Conservation (phyloP, 805 yeast species). For the Nakazawaea ambrosiae region DNA sequence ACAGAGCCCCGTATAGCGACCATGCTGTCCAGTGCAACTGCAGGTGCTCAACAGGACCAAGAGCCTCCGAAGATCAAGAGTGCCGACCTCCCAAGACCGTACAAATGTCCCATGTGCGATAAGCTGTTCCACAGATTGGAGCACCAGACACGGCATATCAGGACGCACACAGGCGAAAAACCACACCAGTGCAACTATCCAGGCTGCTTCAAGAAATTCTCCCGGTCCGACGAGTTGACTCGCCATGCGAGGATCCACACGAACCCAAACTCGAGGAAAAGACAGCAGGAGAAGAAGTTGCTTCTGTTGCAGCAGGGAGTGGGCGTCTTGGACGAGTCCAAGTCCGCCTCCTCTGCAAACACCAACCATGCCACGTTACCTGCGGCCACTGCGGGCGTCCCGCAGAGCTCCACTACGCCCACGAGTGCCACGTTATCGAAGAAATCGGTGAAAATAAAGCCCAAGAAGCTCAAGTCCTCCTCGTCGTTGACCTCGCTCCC, state of each 20-base stretch:
- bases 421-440: background rate
- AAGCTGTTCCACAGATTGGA: constrained; percentile 85
- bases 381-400: constrained; percentile 13
- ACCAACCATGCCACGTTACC: constrained; percentile 7
- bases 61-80: constrained; percentile 5
- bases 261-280: constrained; percentile 42
- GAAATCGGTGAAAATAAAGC: constrained; percentile 2
- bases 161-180: constrained; percentile 92
- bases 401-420: background rate
- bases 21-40: too few relatives aligned
- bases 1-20: too few relatives aligned
- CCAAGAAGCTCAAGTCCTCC: constrained; percentile 2
- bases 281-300: constrained; percentile 13
- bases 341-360: background rate
- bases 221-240: constrained; percentile 79
- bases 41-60: too few relatives aligned
- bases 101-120: constrained; percentile 76
- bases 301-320: constrained; percentile 10
- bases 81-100: constrained; percentile 47
- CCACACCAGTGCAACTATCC: constrained; percentile 83
- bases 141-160: constrained; percentile 85
- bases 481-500: constrained; percentile 6
- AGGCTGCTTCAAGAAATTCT: constrained; percentile 75
- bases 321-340: background rate
- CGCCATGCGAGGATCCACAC: constrained; percentile 79